Conservation (phyloP, 1,284 basidiomycete genomes). For the Acaromyces ingoldii region DNA sequence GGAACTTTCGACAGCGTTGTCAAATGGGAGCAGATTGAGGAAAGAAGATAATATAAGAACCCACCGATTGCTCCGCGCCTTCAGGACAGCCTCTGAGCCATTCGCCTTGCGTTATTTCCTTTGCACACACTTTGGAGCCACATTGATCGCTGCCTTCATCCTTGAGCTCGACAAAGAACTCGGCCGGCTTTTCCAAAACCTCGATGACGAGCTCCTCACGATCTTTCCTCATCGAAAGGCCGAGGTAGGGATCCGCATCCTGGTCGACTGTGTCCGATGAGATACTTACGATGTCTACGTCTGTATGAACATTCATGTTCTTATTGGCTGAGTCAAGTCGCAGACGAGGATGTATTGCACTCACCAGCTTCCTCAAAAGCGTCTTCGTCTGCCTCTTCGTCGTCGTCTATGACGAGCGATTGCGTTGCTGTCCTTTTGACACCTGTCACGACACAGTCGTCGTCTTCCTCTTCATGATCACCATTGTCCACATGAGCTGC, state of each 20-base stretch:
- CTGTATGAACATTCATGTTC: background rate
- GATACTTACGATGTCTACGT: background rate
- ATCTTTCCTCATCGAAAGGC: background rate
- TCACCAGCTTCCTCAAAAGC: background rate
- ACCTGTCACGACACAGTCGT: too few relatives aligned
- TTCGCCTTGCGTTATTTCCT: background rate
- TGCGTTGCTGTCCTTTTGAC: too few relatives aligned
- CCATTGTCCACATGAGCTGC: too few relatives aligned
- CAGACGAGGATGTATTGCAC: background rate
- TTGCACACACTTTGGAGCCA: background rate
- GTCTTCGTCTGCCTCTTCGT: background rate
- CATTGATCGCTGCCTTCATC: too few relatives aligned
- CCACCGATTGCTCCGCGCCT: background rate
- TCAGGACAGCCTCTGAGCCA: background rate
- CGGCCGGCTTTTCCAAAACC: background rate
- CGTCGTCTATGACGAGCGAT: too few relatives aligned
- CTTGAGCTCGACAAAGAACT: too few relatives aligned
- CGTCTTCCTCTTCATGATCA: too few relatives aligned
- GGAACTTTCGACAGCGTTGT: background rate
- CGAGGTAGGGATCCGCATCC: background rate
- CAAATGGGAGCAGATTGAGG: too few relatives aligned
- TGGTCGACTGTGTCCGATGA: background rate
- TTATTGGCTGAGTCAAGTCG: background rate
- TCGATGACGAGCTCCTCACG: background rate
- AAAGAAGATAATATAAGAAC: too few relatives aligned